Evolutionary conservation across 345 rosid genomes (phyloP).

Genomic region (Geranium brycei): DNA sequence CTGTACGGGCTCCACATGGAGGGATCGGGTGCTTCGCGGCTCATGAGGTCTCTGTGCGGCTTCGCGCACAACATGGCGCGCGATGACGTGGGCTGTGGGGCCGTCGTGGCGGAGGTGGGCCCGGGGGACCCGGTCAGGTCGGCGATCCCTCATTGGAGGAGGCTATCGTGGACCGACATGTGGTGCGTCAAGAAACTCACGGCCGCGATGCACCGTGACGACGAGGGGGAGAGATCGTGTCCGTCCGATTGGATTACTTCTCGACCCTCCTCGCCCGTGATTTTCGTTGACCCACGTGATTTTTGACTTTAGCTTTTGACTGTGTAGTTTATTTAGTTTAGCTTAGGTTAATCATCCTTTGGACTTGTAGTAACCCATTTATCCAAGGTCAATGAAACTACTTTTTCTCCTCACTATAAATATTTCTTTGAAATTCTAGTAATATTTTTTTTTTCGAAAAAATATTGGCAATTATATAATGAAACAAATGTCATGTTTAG

Average conservation of each 20-base stretch:
- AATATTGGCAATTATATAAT: too few relatives aligned
- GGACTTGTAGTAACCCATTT: neutral
- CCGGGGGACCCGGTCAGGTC: constrained; percentile 36
- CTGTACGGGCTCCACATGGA: constrained; percentile 56
- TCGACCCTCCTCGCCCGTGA: constrained; percentile 20
- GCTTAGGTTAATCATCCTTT: neutral
- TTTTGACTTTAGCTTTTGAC: constrained; percentile 17
- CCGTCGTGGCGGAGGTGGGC: constrained; percentile 47
- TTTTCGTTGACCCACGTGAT: constrained; percentile 75
- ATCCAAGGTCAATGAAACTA: neutral
- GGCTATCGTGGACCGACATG: constrained; percentile 45
- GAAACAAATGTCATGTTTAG: too few relatives aligned
- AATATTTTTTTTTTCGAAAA: too few relatives aligned
- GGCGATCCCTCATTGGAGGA: constrained; percentile 63
- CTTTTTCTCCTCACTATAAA: neutral
- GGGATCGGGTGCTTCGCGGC: constrained; percentile 34
- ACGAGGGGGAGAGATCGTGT: constrained; percentile 7
- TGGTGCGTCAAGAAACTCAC: constrained; percentile 61
- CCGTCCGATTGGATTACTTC: constrained; percentile 33
- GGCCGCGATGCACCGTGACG: neutral
- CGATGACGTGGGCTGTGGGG: constrained; percentile 56
- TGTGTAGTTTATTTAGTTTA: neutral
- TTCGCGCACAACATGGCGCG: constrained; percentile 55
- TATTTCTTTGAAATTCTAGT: too few relatives aligned
- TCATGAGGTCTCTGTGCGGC: constrained; percentile 43